Conservation (phyloP, 2,329 filamentous ascomycete species). For the Pseudocercospora fijiensis region DNA sequence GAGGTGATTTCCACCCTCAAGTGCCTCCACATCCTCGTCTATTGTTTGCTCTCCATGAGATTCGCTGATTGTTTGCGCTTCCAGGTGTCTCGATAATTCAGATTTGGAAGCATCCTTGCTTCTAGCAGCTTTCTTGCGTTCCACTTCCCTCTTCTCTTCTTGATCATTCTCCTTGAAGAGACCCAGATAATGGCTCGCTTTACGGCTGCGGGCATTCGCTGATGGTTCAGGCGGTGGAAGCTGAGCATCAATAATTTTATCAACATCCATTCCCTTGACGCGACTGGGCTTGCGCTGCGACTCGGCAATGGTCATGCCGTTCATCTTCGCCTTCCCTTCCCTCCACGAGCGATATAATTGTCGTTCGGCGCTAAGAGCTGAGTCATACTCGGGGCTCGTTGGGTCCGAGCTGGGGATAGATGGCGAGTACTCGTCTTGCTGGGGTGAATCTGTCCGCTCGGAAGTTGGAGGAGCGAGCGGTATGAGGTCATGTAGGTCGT, state of each 20-base stretch:
- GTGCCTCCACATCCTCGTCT: slow-evolving; percentile 34
- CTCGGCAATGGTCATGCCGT: slow-evolving; percentile 41
- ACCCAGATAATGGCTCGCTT: slow-evolving; percentile 65
- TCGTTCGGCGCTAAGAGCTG: slow-evolving; percentile 43
- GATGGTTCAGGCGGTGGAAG: slow-evolving; percentile 57
- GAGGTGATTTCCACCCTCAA: slow-evolving; percentile 33
- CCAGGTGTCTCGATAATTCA: slow-evolving; percentile 20
- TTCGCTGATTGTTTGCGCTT: slow-evolving; percentile 12
- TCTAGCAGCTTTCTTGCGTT: slow-evolving; percentile 45
- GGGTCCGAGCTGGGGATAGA: slow-evolving; percentile 23
- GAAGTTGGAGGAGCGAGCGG: slow-evolving; percentile 9
- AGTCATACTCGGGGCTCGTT: slow-evolving; percentile 17
- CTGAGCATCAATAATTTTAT: slow-evolving; percentile 64
- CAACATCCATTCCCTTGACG: slow-evolving; percentile 45
- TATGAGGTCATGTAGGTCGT: slow-evolving; percentile 33
- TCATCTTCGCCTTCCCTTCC: slow-evolving; percentile 47
- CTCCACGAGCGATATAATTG: slow-evolving; percentile 52
- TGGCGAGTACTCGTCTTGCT: slow-evolving; percentile 19
- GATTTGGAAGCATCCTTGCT: slow-evolving; percentile 23
- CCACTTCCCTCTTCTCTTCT: slow-evolving; percentile 53
- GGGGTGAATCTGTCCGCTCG: slow-evolving; percentile 21
- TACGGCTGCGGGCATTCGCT: slow-evolving; percentile 59
- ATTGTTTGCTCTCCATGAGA: slow-evolving; percentile 33
- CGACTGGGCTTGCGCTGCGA: slow-evolving; percentile 36
- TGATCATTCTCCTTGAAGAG: slow-evolving; percentile 64